Evolutionary conservation across 208 protist genomes (phyloP), one percentile per base, ranked within the genome.

Genomic region (Leishmania aethiopica): DNA sequence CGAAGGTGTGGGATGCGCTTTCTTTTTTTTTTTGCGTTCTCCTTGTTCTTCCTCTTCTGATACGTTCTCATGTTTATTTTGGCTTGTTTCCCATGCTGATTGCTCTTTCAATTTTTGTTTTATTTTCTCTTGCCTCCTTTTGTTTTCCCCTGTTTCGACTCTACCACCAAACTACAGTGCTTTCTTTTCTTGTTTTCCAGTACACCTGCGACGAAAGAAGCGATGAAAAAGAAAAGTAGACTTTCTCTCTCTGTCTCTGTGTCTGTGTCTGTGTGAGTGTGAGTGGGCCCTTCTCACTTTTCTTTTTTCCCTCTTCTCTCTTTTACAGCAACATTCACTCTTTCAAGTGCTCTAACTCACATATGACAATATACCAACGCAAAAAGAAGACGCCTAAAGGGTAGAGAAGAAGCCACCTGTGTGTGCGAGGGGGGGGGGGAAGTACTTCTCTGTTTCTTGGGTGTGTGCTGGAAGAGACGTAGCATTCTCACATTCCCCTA

Each of bases 171-270:
- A 55, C 5, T 15, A 55, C 1, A 19, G 42, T 81, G 51, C 74
- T 78, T 76, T 73, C 81, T 79, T 73, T 62, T 57, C 79, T 83
- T 86, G 73, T 86, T 62, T 62, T 62, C 5, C 5, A 62, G 57
- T 32, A 6, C n/a, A 19, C n/a, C 11, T 19, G n/a, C 3, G n/a
- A 37, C 60, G 8, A 57, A 59, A n/a, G 64, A 72, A 72, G 7
- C 8, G n/a, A 67, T 8, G n/a, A 67, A 19, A 13, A 37, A 15
- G 28, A 35, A 3, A 0, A 35, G n/a, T 55, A 73, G 25, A 35
- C 69, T 53, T n/a, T 8, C 72, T 25, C 42, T 32, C 42, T 22
- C 47, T 47, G 25, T 35, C 4, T 45, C n/a, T n/a, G n/a, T 60
- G 53, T 47, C 32, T n/a, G 10, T 6, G 19, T 73, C 40, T 81